Conservation (phyloP, 306 rosid species). For the Ceratonia siliqua region DNA sequence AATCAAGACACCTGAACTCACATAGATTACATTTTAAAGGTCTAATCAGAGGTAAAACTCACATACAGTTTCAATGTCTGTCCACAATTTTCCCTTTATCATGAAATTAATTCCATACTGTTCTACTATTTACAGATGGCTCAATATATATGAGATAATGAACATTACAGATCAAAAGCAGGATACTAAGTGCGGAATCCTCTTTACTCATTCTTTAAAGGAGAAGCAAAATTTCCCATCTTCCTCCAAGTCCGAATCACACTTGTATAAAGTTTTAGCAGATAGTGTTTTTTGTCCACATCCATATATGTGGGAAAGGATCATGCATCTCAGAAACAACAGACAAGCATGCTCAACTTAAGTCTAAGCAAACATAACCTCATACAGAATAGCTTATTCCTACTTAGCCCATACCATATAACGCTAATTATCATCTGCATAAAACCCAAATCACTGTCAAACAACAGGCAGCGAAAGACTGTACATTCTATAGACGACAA, state of each 20-base stretch:
- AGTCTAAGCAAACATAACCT: not conserved
- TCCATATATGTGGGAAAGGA: not conserved
- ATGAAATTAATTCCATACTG: not conserved
- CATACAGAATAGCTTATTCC: not conserved
- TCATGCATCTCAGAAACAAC: conserved; percentile 1
- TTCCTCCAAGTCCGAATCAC: not conserved
- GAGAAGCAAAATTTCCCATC: not conserved
- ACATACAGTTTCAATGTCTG: not conserved
- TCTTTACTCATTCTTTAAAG: not conserved
- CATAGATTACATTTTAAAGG: not conserved
- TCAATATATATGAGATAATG: not conserved
- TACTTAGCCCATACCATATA: not conserved
- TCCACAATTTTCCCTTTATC: not conserved
- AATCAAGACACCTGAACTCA: not conserved
- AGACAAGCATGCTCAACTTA: not conserved
- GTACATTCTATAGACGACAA: not conserved
- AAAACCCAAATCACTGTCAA: not conserved
- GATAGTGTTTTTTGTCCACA: not conserved
- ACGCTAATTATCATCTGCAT: not conserved
- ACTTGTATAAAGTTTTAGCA: not conserved
- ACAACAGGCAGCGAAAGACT: not conserved
- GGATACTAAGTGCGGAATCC: not conserved
- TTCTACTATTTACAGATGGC: not conserved
- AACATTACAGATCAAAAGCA: not conserved
- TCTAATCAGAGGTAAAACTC: not conserved